A percentile compares a stretch with the other conserved stretches of the same genome.
These are phyloP conservation scores for Exophiala oligosperma DNA, from an alignment of 2,329 filamentous ascomycete genomes.

Conservation along the genomic window DNA sequence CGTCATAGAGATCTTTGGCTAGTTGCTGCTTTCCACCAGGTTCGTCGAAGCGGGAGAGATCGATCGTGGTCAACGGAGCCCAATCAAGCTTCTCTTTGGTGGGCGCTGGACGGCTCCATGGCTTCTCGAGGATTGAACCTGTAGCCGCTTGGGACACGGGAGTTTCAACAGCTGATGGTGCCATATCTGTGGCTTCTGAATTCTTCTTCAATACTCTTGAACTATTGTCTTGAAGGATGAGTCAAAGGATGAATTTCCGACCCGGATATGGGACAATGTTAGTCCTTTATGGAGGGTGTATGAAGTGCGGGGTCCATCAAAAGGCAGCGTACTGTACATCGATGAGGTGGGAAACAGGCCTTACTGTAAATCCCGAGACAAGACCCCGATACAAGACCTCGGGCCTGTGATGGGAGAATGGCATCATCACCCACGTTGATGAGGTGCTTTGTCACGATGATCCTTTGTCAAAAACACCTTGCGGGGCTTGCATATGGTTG, in stretches of 20 bases:
- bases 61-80: constrained; percentile 57
- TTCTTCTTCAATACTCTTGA: not conserved
- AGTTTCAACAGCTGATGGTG: constrained; percentile 2
- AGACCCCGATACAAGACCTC: not conserved
- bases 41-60: constrained; percentile 55
- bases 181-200: not conserved
- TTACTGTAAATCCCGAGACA: not conserved
- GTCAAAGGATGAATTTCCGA: not conserved
- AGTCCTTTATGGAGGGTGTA: too few relatives aligned
- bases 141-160: constrained; percentile 1
- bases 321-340: too few relatives aligned
- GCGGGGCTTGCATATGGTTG: not conserved
- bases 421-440: not conserved
- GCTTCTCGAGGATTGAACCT: constrained; percentile 39
- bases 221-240: not conserved
- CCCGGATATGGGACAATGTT: too few relatives aligned
- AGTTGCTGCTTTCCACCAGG: constrained; percentile 56
- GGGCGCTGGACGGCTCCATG: constrained; percentile 32
- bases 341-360: too few relatives aligned
- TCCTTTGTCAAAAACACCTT: not conserved
- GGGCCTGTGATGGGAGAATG: not conserved
- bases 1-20: constrained; percentile 56
- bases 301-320: too few relatives aligned
- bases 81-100: constrained; percentile 39
- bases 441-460: constrained; percentile 2